Evolutionary conservation across 441 rosid species (phyloP).

Genomic region (Omphalea diandra): DNA sequence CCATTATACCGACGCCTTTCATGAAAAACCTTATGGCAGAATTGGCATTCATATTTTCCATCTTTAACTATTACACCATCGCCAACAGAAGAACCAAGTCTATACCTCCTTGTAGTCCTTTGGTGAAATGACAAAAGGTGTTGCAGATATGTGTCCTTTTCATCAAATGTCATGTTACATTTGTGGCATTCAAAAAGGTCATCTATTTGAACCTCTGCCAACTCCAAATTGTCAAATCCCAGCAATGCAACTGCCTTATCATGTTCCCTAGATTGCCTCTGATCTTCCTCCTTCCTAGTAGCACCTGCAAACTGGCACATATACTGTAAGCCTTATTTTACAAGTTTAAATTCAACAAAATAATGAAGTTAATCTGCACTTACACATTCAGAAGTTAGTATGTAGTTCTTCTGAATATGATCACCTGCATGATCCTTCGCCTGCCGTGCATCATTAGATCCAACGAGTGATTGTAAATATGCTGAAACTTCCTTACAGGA

Average conservation of each 20-base stretch:
- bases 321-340: conserved; percentile 18
- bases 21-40: conserved; percentile 63
- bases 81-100: conserved; percentile 69
- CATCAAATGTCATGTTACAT: conserved; percentile 63
- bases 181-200: conserved; percentile 71
- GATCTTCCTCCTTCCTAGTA: conserved; percentile 35
- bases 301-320: conserved; percentile 39
- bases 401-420: conserved; percentile 28
- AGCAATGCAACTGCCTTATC: conserved; percentile 35
- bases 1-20: conserved; percentile 73
- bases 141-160: conserved; percentile 61
- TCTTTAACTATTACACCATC: conserved; percentile 71
- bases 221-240: conserved; percentile 51
- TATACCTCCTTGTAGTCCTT: conserved; percentile 8
- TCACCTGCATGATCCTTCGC: conserved; percentile 23
- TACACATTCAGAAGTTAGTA: conserved; percentile 35
- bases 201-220: conserved; percentile 52
- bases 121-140: conserved; percentile 55
- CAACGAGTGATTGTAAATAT: conserved; percentile 49
- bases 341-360: conserved; percentile 11
- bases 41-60: conserved; percentile 78
- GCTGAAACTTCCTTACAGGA: conserved; percentile 69
- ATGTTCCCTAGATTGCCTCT: conserved; percentile 30
- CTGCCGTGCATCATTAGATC: conserved; percentile 27
- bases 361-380: not conserved